Base-by-base conservation (phyloP, 116 monocot species). In the Papilionanthe hybrid region DNA sequence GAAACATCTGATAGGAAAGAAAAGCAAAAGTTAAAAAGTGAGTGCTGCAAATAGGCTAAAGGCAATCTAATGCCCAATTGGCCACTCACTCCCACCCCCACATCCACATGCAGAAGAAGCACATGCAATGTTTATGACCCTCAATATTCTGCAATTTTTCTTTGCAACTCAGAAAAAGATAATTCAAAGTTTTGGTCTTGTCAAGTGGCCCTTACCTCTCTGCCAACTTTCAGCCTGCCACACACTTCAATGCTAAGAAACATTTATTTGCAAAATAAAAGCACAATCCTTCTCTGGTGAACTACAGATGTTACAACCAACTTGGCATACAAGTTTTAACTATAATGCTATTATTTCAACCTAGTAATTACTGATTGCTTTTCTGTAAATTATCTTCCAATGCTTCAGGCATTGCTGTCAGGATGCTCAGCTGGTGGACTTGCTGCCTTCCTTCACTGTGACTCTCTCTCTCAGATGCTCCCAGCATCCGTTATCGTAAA, bases 381-480 rank as follows among this genome's bases (percentile, higher is more conserved):
- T 73, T 73, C 12, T 73, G 73, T 42, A 73, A 73, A 73, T 43
- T 44, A 43, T 43, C 28, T 81, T 69, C 75, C 50, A 85, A 66
- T 72, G 18, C 56, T 19, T 82, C 81, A 97, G 97, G 94, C 85
- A 42, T 79, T 97, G 78, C 97, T 97, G 72, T 92, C 94, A 28
- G 97, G 97, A 72, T 97, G 92, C 81, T 97, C 97, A 10, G 97
- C 97, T 4, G 97, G 97, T 47, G 97, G 97, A 2, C 84, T 97
- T 22, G 90, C 97, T 4, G 87, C 91, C 5, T 91, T 97, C 50
- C 76, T 92, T 50, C 97, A 97, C 69, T 98, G 94, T 43, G 92
- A 94, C 71, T 83, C 90, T 58, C 85, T 98, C 44, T 78, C 81
- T 71, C 57, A 66, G 5, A 79, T 43, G 68, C 75, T 94, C 0